phyloP scores from a whole-genome alignment of 139 green algal species.

The Coelastrella sp. region DNA sequence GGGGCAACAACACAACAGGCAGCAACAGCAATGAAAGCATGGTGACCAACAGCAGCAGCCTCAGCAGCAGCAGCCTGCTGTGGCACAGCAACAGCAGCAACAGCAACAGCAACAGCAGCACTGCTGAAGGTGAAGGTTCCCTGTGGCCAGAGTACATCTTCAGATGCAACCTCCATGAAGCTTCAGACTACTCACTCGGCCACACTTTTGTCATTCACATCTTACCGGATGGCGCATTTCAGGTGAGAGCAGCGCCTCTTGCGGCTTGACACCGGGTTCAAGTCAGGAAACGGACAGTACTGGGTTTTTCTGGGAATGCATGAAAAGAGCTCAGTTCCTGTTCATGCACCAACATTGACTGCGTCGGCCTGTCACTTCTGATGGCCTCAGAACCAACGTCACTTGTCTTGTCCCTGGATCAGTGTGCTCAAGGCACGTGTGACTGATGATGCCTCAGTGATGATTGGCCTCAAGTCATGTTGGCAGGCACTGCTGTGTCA shows the following conservation, averaged over 20 bases:
- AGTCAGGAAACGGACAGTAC: background rate
- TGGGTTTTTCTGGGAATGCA: background rate
- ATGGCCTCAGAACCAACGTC: no score
- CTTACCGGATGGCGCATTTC: background rate
- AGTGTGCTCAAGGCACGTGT: no score
- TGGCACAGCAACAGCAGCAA: background rate
- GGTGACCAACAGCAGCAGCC: background rate
- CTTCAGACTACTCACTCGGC: background rate
- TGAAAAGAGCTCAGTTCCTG: no score
- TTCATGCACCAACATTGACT: no score
- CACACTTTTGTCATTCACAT: background rate
- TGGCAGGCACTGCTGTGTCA: no score
- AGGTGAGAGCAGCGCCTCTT: background rate
- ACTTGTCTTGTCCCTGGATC: no score
- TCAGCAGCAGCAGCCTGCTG: background rate
- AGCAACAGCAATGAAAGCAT: background rate
- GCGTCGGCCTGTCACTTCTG: no score
- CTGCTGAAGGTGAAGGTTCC: background rate
- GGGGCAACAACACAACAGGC: background rate
- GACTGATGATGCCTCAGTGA: no score
- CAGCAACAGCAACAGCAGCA: background rate
- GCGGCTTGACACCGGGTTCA: background rate
- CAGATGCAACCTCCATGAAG: background rate
- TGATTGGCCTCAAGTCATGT: no score
- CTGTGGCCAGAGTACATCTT: background rate